Evolutionary conservation across 192 early-diverging fungal species (phyloP), one percentile per base, ranked within the genome.

Genomic region (Funneliformis geosporum): DNA sequence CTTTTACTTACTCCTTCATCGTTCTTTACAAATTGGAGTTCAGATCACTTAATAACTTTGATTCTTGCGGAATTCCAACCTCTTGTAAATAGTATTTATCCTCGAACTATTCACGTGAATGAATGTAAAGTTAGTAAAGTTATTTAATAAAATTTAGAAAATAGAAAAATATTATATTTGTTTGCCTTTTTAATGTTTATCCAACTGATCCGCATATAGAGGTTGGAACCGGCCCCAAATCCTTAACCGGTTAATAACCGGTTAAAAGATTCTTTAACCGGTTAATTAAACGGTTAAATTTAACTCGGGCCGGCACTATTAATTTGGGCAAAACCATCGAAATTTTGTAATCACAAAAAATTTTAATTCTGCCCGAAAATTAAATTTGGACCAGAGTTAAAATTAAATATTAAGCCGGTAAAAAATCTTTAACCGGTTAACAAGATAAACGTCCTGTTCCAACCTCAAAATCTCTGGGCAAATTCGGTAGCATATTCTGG

Each of bases 61-160:
- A 73, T 6, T 46, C 72, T 59, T 73, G 72, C 11, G 72, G 46
- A 73, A 73, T 73, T 25, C 72, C 72, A 25, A 59, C 33, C 3
- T 23, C 8, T 46, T 73, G 72, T 50, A 0, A 55, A 39, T 73
- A 73, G 38, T 16, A 73, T 50, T 73, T 73, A 14, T 59, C 46
- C 7, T 40, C 72, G 8, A n/a, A 10, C 72, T 73, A 27, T 25
- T 25, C 18, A 23, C 18, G 11, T 71, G 23, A 8, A 71, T 25
- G n/a, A 5, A 23, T n/a, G n/a, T 23, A 67, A 8, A 25, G 27
- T 14, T 27, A 67, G 5, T 23, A 8, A 11, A 33, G n/a, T 71
- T 8, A 64, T 27, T 27, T 12, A 64, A 28, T 11, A 16, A 27
- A 10, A 67, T 40, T 40, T 11, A 18, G 14, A 5, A 7, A 28